Conservation (phyloP, 495 filamentous ascomycete genomes). For the Neurospora sp. region DNA sequence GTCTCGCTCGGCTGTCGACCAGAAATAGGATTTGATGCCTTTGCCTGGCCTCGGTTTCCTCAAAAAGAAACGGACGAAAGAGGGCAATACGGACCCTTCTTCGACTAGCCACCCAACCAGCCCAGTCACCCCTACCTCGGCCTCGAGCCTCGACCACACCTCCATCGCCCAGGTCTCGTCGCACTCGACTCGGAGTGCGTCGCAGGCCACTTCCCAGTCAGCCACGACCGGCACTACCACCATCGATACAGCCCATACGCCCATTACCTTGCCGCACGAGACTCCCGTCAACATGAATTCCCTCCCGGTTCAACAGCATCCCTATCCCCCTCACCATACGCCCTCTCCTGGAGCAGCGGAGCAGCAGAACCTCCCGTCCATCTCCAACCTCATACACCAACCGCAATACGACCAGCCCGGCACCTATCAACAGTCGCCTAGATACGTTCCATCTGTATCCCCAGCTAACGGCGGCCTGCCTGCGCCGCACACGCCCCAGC, state of each 20-base stretch:
- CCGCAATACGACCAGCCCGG: constrained; percentile 42
- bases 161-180: constrained; percentile 10
- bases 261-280: background rate
- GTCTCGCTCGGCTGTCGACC: constrained; percentile 12
- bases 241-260: background rate
- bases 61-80: constrained; percentile 96
- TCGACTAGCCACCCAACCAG: constrained; percentile 52
- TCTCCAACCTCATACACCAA: constrained; percentile 62
- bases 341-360: constrained; percentile 27
- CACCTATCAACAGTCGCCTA: constrained; percentile 16
- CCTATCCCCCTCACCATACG: constrained; percentile 14
- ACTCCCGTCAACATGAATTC: constrained; percentile 23
- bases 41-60: constrained; percentile 64
- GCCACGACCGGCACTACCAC: background rate
- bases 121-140: constrained; percentile 43
- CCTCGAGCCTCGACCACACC: constrained; percentile 35
- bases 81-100: constrained; percentile 48
- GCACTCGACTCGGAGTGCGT: constrained; percentile 18
- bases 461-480: constrained; percentile 20
- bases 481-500: constrained; percentile 4
- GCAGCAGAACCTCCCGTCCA: constrained; percentile 53
- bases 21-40: constrained; percentile 42
- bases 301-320: constrained; percentile 25
- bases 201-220: constrained; percentile 12
- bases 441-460: constrained; percentile 4